These are phyloP conservation scores for Cercophora scortea DNA, from an alignment of 495 filamentous ascomycete species.

Conservation along the genomic window DNA sequence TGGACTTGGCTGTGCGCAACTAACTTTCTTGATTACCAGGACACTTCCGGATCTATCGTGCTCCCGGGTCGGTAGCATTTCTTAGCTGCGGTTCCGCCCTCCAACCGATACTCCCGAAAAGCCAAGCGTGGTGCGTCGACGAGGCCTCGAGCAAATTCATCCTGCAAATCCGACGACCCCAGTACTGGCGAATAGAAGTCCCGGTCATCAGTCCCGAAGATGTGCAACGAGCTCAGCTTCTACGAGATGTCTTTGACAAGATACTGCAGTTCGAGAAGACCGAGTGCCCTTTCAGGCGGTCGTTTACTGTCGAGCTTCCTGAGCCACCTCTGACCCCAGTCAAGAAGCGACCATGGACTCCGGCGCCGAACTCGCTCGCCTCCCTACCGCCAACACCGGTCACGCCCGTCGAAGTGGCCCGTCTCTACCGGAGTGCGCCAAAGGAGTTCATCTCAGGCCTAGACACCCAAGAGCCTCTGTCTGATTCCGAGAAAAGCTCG, in stretches of 20 bases:
- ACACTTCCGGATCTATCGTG: constrained; percentile 69
- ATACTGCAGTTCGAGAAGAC: constrained; percentile 82
- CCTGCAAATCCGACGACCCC: constrained; percentile 66
- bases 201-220: constrained; percentile 56
- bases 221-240: constrained; percentile 45
- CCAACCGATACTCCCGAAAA: constrained; percentile 78
- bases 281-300: constrained; percentile 72
- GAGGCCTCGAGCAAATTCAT: constrained; percentile 72
- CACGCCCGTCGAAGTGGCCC: constrained; percentile 17
- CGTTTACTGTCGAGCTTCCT: constrained; percentile 68
- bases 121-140: constrained; percentile 88
- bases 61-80: constrained; percentile 74
- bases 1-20: neutral
- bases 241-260: constrained; percentile 61
- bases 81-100: constrained; percentile 73
- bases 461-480: neutral
- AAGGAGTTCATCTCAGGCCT: neutral
- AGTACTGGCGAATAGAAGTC: constrained; percentile 85
- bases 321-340: constrained; percentile 57
- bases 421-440: constrained; percentile 6
- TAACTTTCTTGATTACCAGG: constrained; percentile 34
- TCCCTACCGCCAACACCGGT: constrained; percentile 15
- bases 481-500: neutral
- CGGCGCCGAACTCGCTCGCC: constrained; percentile 37
- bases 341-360: constrained; percentile 63